Base-by-base conservation (phyloP, 129 eudicot genomes). In the Flaveria ramosissima region DNA sequence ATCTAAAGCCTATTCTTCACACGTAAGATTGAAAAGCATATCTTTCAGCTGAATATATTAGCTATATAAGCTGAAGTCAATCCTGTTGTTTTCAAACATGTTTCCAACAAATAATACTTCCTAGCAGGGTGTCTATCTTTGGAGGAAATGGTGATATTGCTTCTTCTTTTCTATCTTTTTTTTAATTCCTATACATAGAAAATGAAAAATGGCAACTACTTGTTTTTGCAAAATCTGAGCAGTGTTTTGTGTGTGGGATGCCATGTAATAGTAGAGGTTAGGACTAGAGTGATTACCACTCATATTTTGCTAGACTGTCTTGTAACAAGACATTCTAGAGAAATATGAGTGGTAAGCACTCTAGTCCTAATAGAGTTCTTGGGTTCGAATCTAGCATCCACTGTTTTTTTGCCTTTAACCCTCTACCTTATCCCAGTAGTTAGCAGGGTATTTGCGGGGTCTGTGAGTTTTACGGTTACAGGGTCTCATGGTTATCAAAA, bases 211-310 rank as follows among this genome's bases (percentile, higher is more conserved):
- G 51, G 60, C 39, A 26, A 30, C 61, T 63, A 63, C 72, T 47
- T n/a, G 1, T 47, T 64, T 64, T 65, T 63, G 39, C 47, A 26
- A 63, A 75, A 27, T 75, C 62, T 50, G n/a, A 60, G 27, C 59
- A 74, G 43, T 2, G 9, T 61, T 62, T 45, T 60, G 45, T 69
- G 14, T 62, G 4, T 11, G 30, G 6, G 60, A 75, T 47, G 46
- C 53, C 48, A 43, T 45, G 23, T 59, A 60, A 43, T 74, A n/a
- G 27, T 62, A 45, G 74, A 12, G 19, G 21, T 30, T n/a, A n/a
- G n/a, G n/a, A n/a, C n/a, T n/a, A n/a, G n/a, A n/a, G n/a, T n/a
- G n/a, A n/a, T n/a, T n/a, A n/a, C n/a, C n/a, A n/a, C n/a, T n/a
- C n/a, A n/a, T n/a, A n/a, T n/a, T n/a, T n/a, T n/a, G n/a, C n/a